phyloP scores from a whole-genome alignment of 2,329 filamentous ascomycete species.

The Cercospora citrullina region DNA sequence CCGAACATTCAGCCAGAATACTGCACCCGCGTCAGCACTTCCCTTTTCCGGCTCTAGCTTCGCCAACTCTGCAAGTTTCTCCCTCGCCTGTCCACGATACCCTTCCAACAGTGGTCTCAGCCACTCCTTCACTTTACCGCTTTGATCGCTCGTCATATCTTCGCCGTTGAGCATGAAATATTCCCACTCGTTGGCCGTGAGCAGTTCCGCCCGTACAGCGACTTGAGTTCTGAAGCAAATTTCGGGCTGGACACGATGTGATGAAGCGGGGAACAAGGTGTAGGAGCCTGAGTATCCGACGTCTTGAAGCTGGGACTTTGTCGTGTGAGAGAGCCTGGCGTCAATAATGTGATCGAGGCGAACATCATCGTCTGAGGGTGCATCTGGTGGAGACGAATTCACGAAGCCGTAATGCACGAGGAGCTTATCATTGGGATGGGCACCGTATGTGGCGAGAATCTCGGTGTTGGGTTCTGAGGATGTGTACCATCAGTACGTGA shows the following conservation, averaged over 20 bases:
- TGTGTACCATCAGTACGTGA: not conserved
- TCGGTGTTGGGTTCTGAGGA: constrained; percentile 44
- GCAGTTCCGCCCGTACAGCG: constrained; percentile 41
- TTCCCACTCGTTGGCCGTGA: constrained; percentile 42
- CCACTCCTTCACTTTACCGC: constrained; percentile 30
- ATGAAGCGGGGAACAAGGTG: constrained; percentile 31
- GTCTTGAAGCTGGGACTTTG: constrained; percentile 43
- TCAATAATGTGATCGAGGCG: constrained; percentile 46
- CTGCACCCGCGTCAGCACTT: constrained; percentile 18
- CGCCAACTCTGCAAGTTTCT: constrained; percentile 22
- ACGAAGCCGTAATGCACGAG: constrained; percentile 65
- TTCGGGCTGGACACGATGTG: constrained; percentile 26
- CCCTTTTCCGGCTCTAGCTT: not conserved
- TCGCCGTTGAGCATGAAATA: constrained; percentile 41
- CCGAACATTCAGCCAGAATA: constrained; percentile 27
- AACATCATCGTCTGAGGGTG: constrained; percentile 41
- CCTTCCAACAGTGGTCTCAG: constrained; percentile 25
- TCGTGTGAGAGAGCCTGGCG: constrained; percentile 38
- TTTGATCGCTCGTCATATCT: constrained; percentile 36
- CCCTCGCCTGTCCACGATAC: constrained; percentile 28
- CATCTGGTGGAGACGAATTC: constrained; percentile 23
- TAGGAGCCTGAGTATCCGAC: constrained; percentile 46
- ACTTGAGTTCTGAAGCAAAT: constrained; percentile 50
- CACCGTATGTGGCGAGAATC: constrained; percentile 68
- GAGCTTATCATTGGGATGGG: constrained; percentile 70